These are phyloP conservation scores for Diaporthe sp. DNA, from an alignment of 2,329 filamentous ascomycete genomes.

Conservation along the genomic window DNA sequence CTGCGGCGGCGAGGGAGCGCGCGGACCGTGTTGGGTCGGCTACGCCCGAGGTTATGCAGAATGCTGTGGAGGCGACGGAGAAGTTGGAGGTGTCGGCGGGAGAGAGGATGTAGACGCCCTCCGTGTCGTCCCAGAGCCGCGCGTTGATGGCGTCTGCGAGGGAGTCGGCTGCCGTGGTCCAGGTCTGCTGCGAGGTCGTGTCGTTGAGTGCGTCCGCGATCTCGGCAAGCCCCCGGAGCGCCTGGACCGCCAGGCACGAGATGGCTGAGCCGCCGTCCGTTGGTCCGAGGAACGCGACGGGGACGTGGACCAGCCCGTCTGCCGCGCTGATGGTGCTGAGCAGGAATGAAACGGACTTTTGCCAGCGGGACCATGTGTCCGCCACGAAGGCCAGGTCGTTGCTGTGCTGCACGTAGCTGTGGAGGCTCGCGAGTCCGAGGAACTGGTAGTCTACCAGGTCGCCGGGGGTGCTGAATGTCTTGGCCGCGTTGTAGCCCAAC, in stretches of 20 bases:
- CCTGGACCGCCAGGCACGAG: conserved; percentile 41
- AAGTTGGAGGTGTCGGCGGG: conserved; percentile 27
- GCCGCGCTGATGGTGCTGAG: conserved; percentile 37
- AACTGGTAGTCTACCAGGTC: conserved; percentile 44
- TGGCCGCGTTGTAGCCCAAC: conserved; percentile 43
- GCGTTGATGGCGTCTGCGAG: conserved; percentile 41
- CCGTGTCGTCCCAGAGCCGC: conserved; percentile 43
- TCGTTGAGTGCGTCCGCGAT: conserved; percentile 44
- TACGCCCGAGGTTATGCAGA: conserved; percentile 44
- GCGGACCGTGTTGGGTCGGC: conserved; percentile 32
- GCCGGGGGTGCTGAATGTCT: conserved; percentile 3
- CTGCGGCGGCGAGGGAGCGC: conserved; percentile 37
- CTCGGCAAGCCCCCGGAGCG: conserved; percentile 37
- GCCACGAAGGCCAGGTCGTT: conserved; percentile 41
- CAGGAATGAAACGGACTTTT: conserved; percentile 37
- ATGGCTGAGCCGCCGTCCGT: conserved; percentile 38
- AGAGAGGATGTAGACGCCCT: conserved; percentile 40
- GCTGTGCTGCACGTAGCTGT: conserved; percentile 41
- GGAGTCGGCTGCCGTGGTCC: conserved; percentile 41
- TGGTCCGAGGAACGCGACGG: conserved; percentile 40
- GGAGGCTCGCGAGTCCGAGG: conserved; percentile 41
- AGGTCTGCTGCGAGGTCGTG: conserved; percentile 41
- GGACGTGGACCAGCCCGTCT: conserved; percentile 41
- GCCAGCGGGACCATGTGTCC: conserved; percentile 41
- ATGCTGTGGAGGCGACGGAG: conserved; percentile 41